Conservation (phyloP, 1,284 basidiomycete genomes). For the Malassezia dermatis region DNA sequence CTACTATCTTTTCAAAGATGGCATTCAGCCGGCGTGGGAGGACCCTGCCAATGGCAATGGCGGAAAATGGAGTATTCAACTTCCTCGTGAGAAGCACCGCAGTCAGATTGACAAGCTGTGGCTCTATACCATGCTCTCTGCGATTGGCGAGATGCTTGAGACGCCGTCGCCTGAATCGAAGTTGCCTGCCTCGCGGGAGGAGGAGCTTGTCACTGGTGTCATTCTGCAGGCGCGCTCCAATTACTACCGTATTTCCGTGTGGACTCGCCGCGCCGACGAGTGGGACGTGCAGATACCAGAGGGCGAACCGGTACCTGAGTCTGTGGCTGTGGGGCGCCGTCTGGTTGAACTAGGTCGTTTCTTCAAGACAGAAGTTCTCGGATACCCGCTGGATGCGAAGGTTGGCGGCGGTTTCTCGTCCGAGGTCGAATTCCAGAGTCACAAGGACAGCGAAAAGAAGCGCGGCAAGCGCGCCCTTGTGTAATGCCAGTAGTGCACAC, state of each 20-base stretch:
- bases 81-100: conserved; percentile 88
- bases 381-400: conserved; percentile 64
- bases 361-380: conserved; percentile 83
- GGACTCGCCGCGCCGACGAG: conserved; percentile 60
- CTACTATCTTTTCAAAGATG: conserved; percentile 94
- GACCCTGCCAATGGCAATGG: conserved; percentile 89
- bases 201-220: conserved; percentile 55
- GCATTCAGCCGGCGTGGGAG: conserved; percentile 77
- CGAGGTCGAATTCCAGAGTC: conserved; percentile 44
- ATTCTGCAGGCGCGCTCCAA: conserved; percentile 87
- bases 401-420: conserved; percentile 58
- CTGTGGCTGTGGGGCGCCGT: conserved; percentile 57
- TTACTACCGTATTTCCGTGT: conserved; percentile 92
- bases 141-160: conserved; percentile 46
- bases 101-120: conserved; percentile 82
- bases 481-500: not conserved
- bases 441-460: conserved; percentile 67
- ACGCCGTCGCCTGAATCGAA: conserved; percentile 27
- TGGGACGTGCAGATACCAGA: conserved; percentile 55
- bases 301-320: conserved; percentile 49
- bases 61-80: conserved; percentile 96
- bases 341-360: conserved; percentile 67
- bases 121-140: conserved; percentile 65
- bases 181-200: conserved; percentile 20
- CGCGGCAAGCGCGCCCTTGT: conserved; percentile 53